Percentiles rank a stretch among this genome's conserved stretches.
phyloP scores from a whole-genome alignment of 768 basidiomycete species.

The Termitomyces sp. region DNA sequence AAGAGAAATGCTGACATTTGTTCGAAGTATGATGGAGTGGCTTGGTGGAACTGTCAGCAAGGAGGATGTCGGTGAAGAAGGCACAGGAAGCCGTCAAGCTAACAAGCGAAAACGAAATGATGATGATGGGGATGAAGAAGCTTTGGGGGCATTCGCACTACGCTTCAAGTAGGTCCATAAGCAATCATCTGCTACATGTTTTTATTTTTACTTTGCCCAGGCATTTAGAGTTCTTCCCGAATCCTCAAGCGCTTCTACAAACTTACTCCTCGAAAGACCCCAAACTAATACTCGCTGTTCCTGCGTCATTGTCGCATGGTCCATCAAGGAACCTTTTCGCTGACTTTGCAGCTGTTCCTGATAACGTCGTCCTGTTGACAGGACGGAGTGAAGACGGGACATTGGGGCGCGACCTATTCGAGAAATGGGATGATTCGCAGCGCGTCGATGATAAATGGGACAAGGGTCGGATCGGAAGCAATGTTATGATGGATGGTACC shows the following conservation, averaged over 20 bases:
- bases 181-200: neutral
- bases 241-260: conserved; percentile 72
- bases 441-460: conserved; percentile 82
- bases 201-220: conserved; percentile 31
- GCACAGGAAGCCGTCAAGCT: conserved; percentile 45
- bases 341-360: conserved; percentile 76
- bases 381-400: conserved; percentile 75
- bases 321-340: conserved; percentile 83
- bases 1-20: conserved; percentile 89
- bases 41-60: conserved; percentile 93
- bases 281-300: conserved; percentile 91
- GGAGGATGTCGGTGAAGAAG: conserved; percentile 84
- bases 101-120: conserved; percentile 56
- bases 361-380: conserved; percentile 87
- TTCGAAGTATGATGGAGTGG: conserved; percentile 98
- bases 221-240: conserved; percentile 88
- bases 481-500: conserved; percentile 72
- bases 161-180: conserved; percentile 67
- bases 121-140: conserved; percentile 69
- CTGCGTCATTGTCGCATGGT: conserved; percentile 89
- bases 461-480: conserved; percentile 81
- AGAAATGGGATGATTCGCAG: conserved; percentile 83
- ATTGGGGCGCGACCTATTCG: conserved; percentile 71
- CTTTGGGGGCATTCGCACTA: conserved; percentile 77
- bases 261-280: conserved; percentile 84